A percentile compares a stretch with the other conserved stretches of the same genome.
Conservation (phyloP, 2,329 filamentous ascomycete genomes). For the Macrophomina pseudophaseolina region DNA sequence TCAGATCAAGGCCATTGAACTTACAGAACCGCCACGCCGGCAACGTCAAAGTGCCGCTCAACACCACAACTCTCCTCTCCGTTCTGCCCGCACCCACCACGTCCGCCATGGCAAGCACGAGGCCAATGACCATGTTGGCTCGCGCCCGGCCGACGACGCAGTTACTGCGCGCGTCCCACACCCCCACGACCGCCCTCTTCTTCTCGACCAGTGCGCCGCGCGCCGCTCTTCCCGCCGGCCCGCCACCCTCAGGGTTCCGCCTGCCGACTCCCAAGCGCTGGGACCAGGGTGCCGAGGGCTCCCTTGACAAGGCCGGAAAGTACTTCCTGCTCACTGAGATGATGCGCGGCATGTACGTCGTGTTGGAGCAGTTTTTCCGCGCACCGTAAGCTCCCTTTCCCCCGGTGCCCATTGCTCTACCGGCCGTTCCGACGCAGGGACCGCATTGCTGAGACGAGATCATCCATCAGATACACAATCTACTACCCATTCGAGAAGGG, state of each 20-base stretch:
- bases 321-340: slow-evolving; percentile 97
- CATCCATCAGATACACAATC: slow-evolving; percentile 82
- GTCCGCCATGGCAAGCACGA: slow-evolving; percentile 53
- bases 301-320: slow-evolving; percentile 83
- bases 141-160: slow-evolving; percentile 37
- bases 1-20: slow-evolving; percentile 9
- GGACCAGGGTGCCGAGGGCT: slow-evolving; percentile 78
- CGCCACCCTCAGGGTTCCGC: slow-evolving; percentile 81
- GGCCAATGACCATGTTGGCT: slow-evolving; percentile 54
- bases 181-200: slow-evolving; percentile 57
- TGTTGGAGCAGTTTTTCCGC: slow-evolving; percentile 97
- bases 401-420: neutral
- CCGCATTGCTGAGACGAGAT: neutral
- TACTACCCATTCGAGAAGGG: slow-evolving; percentile 99
- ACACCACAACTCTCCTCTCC: slow-evolving; percentile 21
- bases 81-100: slow-evolving; percentile 27
- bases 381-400: slow-evolving; percentile 75
- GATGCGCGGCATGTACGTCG: slow-evolving; percentile 96
- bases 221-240: slow-evolving; percentile 71
- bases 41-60: slow-evolving; percentile 22
- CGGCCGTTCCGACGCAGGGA: neutral
- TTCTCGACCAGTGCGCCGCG: slow-evolving; percentile 69
- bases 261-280: slow-evolving; percentile 74
- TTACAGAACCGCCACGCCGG: slow-evolving; percentile 21
- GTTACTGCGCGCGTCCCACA: slow-evolving; percentile 46